These are phyloP conservation scores for Azolla pinnata DNA, from an alignment of 75 land plant species.

Conservation along the genomic window DNA sequence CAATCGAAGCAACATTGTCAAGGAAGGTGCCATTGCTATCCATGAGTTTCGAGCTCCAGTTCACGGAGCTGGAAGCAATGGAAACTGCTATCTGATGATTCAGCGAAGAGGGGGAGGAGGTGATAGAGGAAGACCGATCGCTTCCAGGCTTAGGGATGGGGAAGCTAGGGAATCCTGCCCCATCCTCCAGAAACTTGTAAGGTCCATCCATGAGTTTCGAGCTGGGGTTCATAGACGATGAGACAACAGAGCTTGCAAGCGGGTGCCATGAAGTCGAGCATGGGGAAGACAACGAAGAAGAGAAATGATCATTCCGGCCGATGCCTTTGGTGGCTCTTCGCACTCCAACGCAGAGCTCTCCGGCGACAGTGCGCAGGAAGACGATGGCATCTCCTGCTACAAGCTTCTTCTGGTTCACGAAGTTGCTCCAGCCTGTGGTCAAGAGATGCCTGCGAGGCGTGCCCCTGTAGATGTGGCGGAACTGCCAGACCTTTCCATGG, in stretches of 20 bases:
- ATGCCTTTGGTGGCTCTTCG: conserved; percentile 54
- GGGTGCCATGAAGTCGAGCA: neutral
- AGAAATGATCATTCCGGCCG: neutral
- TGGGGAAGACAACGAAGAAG: neutral
- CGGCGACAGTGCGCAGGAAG: conserved; percentile 55
- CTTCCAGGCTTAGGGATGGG: neutral
- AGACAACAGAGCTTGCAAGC: conserved; percentile 14
- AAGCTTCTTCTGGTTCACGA: conserved; percentile 93
- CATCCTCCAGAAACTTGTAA: conserved; percentile 23
- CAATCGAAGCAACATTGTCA: no score
- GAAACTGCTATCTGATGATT: no score
- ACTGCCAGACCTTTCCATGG: conserved; percentile 83
- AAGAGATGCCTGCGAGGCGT: conserved; percentile 78
- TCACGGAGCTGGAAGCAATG: no score
- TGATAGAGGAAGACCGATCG: no score
- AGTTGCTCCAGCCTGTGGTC: conserved; percentile 86
- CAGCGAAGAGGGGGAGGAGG: no score
- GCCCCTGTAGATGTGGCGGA: conserved; percentile 84
- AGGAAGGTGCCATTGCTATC: neutral
- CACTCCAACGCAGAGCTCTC: conserved; percentile 82
- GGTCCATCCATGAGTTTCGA: conserved; percentile 25
- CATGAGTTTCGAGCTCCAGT: conserved; percentile 18
- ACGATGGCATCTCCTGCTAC: conserved; percentile 89
- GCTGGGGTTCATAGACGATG: neutral
- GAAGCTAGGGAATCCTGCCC: no score